Percentiles rank a stretch among this genome's conserved stretches.
Conservation (phyloP, 208 protist species). For the Naegleria lovaniensis region DNA sequence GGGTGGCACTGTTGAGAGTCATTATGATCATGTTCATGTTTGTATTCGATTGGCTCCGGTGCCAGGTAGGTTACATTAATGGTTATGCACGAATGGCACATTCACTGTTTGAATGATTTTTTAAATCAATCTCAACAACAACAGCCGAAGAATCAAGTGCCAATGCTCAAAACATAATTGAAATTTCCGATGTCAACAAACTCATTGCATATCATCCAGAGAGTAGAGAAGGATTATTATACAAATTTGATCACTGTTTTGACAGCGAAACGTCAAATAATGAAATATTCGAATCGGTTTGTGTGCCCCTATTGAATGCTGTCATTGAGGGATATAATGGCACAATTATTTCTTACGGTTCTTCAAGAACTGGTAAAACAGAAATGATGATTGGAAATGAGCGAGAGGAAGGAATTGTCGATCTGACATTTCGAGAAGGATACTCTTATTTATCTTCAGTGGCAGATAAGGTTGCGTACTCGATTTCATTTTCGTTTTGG, state of each 20-base stretch:
- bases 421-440: neutral
- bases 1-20: neutral
- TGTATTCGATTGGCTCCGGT: neutral
- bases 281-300: neutral
- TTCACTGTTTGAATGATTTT: too few relatives aligned
- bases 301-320: neutral
- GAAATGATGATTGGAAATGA: slow-evolving; percentile 7
- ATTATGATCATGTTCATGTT: neutral
- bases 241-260: slow-evolving; percentile 24
- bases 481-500: slow-evolving; percentile 5
- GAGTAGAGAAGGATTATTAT: neutral
- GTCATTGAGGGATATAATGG: slow-evolving; percentile 3
- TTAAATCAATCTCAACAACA: neutral
- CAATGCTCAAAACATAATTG: neutral
- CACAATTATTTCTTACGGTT: neutral
- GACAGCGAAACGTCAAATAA: neutral
- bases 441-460: neutral
- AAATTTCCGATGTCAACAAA: neutral
- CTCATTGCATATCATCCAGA: slow-evolving; percentile 10
- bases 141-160: neutral
- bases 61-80: neutral
- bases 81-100: too few relatives aligned
- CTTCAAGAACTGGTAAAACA: neutral
- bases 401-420: neutral
- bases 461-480: neutral